A percentile compares a stretch with the other conserved stretches of the same genome.
These are phyloP conservation scores for Conticribra guillardii DNA, from an alignment of 108 stramenopile genomes.

Conservation along the genomic window DNA sequence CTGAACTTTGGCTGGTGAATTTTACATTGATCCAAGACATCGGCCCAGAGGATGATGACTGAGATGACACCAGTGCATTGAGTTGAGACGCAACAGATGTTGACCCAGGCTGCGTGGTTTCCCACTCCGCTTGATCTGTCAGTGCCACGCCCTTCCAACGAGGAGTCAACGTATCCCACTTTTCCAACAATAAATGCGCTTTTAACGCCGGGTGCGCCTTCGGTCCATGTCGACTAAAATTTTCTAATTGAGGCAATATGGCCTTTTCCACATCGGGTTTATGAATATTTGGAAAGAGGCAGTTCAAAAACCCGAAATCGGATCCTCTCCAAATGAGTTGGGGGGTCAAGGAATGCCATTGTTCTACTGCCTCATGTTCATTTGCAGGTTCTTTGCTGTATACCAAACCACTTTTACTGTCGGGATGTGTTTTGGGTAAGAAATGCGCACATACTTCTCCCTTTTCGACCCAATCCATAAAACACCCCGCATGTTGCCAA, in stretches of 20 bases:
- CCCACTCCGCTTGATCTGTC: constrained; percentile 10
- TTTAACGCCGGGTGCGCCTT: constrained; percentile 5
- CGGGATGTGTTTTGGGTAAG: not conserved
- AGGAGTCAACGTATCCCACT: constrained; percentile 37
- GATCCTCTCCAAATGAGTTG: constrained; percentile 34
- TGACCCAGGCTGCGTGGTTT: not conserved
- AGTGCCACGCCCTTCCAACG: constrained; percentile 25
- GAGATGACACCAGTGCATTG: not conserved
- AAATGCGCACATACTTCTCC: constrained; percentile 4
- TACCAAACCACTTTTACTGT: constrained; percentile 1
- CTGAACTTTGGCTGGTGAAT: constrained; percentile 13
- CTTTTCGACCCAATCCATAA: constrained; percentile 15
- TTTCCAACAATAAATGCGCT: constrained; percentile 3
- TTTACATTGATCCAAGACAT: constrained; percentile 35
- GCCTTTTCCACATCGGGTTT: constrained; percentile 8
- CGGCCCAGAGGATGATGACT: not conserved
- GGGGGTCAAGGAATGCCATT: constrained; percentile 17
- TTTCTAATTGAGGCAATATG: constrained; percentile 1
- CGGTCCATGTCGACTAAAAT: not conserved
- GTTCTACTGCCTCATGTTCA: not conserved
- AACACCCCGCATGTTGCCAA: constrained; percentile 30
- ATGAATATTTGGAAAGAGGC: constrained; percentile 9
- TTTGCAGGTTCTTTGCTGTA: constrained; percentile 1
- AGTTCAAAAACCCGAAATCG: constrained; percentile 27
- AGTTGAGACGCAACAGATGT: not conserved